Percentiles rank a stretch among this genome's conserved stretches.
Conservation (phyloP, 176 grass and related monocot genomes). For the Hyparrhenia diplandra region DNA sequence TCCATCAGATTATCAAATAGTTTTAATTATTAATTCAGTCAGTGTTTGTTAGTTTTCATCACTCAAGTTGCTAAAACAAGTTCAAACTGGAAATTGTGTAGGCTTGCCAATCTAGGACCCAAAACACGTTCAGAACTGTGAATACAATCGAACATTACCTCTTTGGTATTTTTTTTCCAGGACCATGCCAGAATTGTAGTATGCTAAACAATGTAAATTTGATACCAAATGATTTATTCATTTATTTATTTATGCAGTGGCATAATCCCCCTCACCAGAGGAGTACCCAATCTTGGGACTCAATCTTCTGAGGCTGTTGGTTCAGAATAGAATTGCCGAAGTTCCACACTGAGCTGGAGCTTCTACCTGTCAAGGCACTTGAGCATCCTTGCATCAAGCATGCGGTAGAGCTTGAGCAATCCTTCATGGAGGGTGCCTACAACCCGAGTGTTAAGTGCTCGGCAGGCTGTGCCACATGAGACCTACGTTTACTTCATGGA, state of each 20-base stretch:
- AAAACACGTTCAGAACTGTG: neutral
- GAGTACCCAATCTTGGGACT: constrained; percentile 78
- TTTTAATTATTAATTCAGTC: neutral
- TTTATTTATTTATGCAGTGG: constrained; percentile 51
- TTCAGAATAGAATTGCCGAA: constrained; percentile 99
- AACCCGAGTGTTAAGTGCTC: constrained; percentile 70
- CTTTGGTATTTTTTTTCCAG: neutral
- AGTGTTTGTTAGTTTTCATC: neutral
- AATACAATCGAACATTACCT: neutral
- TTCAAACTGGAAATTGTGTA: neutral
- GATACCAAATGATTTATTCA: constrained; percentile 10
- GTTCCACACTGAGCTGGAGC: constrained; percentile 91
- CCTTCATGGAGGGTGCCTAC: constrained; percentile 88
- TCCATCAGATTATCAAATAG: neutral
- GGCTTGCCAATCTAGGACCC: neutral
- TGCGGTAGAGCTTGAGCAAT: constrained; percentile 78
- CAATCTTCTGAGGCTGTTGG: constrained; percentile 76
- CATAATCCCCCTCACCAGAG: constrained; percentile 63
- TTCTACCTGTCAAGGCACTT: constrained; percentile 58
- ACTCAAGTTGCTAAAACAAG: neutral
- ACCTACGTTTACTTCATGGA: constrained; percentile 97
- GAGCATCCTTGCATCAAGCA: constrained; percentile 75
- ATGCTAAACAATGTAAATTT: neutral
- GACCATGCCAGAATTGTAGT: neutral
- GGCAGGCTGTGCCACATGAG: constrained; percentile 68